Evolutionary conservation across 2,329 filamentous ascomycete species (phyloP).

Genomic region (Aspergillus chevalieri): DNA sequence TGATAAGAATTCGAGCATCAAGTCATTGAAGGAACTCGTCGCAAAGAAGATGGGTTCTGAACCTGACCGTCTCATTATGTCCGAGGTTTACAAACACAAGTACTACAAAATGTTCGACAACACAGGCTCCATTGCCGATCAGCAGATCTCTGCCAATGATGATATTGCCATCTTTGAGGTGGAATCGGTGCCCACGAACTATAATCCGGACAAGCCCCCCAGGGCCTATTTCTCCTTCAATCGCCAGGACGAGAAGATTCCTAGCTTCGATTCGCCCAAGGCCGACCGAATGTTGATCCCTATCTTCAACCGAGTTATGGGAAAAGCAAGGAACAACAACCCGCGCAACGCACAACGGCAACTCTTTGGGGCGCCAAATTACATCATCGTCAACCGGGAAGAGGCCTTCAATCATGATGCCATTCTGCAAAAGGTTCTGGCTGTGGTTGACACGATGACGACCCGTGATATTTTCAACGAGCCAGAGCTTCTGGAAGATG

Average conservation of each 20-base stretch:
- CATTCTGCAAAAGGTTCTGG: slow-evolving; percentile 74
- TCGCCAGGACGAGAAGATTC: slow-evolving; percentile 33
- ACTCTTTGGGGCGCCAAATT: slow-evolving; percentile 45
- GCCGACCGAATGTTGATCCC: slow-evolving; percentile 44
- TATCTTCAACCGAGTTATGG: slow-evolving; percentile 40
- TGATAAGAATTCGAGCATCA: slow-evolving; percentile 60
- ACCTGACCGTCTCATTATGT: slow-evolving; percentile 63
- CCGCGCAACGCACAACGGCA: slow-evolving; percentile 20
- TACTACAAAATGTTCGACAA: slow-evolving; percentile 87
- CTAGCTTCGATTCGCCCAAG: slow-evolving; percentile 36
- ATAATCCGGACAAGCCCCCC: slow-evolving; percentile 51
- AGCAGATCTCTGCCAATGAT: slow-evolving; percentile 56
- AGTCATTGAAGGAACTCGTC: slow-evolving; percentile 44
- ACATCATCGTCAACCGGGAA: slow-evolving; percentile 67
- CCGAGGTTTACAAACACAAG: slow-evolving; percentile 73
- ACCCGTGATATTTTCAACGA: slow-evolving; percentile 60
- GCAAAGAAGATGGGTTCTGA: slow-evolving; percentile 46
- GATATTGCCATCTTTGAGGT: slow-evolving; percentile 71
- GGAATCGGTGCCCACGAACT: slow-evolving; percentile 72
- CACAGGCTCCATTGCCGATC: slow-evolving; percentile 60
- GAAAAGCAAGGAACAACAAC: slow-evolving; percentile 17
- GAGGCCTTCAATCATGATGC: slow-evolving; percentile 64
- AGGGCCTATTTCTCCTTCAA: slow-evolving; percentile 30
- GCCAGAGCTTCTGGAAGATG: slow-evolving; percentile 35
- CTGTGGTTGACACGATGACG: slow-evolving; percentile 69